phyloP scores from a whole-genome alignment of 768 basidiomycete genomes.

The Pleurotus salmoneostramineus region DNA sequence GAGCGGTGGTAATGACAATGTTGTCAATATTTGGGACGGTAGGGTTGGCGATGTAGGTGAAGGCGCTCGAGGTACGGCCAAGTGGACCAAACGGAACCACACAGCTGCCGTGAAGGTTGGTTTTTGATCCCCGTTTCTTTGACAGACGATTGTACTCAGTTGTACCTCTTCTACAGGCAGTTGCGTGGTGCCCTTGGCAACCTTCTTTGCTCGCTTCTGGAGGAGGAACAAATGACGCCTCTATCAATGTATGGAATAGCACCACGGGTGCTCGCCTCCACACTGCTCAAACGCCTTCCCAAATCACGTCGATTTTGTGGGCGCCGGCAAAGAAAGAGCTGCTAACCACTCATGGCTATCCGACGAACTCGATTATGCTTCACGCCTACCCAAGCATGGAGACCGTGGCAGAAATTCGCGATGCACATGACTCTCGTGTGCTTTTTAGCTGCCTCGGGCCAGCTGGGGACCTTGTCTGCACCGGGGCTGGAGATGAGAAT shows the following conservation, averaged over 20 bases:
- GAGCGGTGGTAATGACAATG: conserved; percentile 96
- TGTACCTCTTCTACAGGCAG: conserved; percentile 48
- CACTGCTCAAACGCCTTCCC: conserved; percentile 80
- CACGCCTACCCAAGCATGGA: conserved; percentile 85
- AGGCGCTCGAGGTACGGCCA: conserved; percentile 53
- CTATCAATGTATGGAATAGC: conserved; percentile 87
- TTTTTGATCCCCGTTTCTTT: background rate
- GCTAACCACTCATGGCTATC: conserved; percentile 91
- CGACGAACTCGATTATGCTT: conserved; percentile 78
- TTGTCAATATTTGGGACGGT: conserved; percentile 97
- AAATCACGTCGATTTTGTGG: conserved; percentile 90
- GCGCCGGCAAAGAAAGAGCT: conserved; percentile 86
- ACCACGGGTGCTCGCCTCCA: conserved; percentile 91
- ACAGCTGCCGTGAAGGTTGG: conserved; percentile 78
- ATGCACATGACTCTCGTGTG: conserved; percentile 91
- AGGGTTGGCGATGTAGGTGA: conserved; percentile 56
- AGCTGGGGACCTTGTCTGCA: conserved; percentile 87
- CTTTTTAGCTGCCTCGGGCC: conserved; percentile 84
- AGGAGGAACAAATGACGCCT: conserved; percentile 92
- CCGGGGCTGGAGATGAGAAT: conserved; percentile 93
- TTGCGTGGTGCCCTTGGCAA: conserved; percentile 99
- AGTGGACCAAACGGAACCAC: conserved; percentile 91
- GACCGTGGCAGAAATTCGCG: conserved; percentile 78
- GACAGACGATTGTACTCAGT: background rate
- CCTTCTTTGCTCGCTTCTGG: conserved; percentile 87